These are phyloP conservation scores for Magnolia changhungtana DNA, from an alignment of 164 flowering plant genomes.

Conservation along the genomic window DNA sequence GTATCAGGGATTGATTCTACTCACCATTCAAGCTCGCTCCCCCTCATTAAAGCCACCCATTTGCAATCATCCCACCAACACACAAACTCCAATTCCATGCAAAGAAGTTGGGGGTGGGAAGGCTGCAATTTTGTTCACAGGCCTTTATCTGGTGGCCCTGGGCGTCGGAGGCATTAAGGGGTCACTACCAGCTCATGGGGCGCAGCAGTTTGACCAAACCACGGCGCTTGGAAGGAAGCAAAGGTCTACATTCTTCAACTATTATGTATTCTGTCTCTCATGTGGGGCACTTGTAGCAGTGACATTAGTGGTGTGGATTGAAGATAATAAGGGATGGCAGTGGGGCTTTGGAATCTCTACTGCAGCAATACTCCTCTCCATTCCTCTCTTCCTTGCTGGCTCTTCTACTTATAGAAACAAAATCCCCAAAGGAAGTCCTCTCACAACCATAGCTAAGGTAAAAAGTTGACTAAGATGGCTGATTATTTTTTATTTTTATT, in stretches of 20 bases:
- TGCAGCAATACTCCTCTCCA: slow-evolving; percentile 44
- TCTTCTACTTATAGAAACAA: slow-evolving; percentile 62
- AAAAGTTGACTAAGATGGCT: slow-evolving; percentile 1
- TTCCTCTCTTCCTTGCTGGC: slow-evolving; percentile 60
- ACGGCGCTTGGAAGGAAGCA: slow-evolving; percentile 55
- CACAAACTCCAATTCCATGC: slow-evolving; percentile 26
- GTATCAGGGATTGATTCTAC: slow-evolving; percentile 66
- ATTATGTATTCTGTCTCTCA: slow-evolving; percentile 65
- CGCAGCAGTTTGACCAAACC: slow-evolving; percentile 72
- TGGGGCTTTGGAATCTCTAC: slow-evolving; percentile 80
- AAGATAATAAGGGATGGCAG: slow-evolving; percentile 86
- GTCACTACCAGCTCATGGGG: slow-evolving; percentile 74
- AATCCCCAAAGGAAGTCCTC: slow-evolving; percentile 75
- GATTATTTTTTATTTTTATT: not conserved
- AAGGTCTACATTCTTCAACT: slow-evolving; percentile 77
- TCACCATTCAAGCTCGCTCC: slow-evolving; percentile 68
- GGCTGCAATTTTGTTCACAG: slow-evolving; percentile 49
- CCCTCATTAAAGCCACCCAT: slow-evolving; percentile 45
- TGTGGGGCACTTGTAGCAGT: slow-evolving; percentile 75
- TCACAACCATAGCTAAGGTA: slow-evolving; percentile 74
- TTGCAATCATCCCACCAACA: slow-evolving; percentile 20
- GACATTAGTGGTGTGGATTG: slow-evolving; percentile 83
- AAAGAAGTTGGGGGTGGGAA: slow-evolving; percentile 32
- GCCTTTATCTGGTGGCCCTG: slow-evolving; percentile 70
- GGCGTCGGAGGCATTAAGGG: slow-evolving; percentile 94